Evolutionary conservation across 2,329 filamentous ascomycete genomes (phyloP).

Genomic region (Geosmithia morbida): DNA sequence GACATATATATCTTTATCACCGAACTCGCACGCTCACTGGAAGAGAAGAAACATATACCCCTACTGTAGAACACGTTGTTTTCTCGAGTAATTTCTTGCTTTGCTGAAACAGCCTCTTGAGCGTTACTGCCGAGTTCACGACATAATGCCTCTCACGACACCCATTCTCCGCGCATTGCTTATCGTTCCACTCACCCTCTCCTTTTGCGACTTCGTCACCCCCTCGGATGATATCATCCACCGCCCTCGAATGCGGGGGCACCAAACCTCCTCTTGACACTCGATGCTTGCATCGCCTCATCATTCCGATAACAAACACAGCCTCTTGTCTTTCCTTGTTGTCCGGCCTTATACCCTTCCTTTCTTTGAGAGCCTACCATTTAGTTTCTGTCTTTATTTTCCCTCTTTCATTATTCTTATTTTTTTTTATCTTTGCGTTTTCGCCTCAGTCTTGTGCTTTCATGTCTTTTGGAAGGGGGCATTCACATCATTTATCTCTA

Average conservation of each 20-base stretch:
- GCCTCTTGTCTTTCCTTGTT: background rate
- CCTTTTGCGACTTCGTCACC: background rate
- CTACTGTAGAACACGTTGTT: background rate
- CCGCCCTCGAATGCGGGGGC: no score
- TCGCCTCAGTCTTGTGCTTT: background rate
- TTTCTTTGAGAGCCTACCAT: slow-evolving; percentile 10
- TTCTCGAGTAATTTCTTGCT: slow-evolving; percentile 4
- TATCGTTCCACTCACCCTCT: background rate
- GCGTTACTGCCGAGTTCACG: slow-evolving; percentile 11
- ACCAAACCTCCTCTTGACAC: no score
- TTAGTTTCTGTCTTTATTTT: slow-evolving; percentile 30
- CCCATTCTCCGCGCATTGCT: slow-evolving; percentile 2
- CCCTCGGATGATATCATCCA: background rate
- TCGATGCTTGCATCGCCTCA: no score
- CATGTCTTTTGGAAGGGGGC: background rate
- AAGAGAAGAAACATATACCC: background rate
- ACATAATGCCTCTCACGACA: slow-evolving; percentile 19
- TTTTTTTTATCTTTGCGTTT: background rate
- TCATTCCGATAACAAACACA: no score
- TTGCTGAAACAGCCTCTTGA: background rate
- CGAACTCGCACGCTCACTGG: background rate
- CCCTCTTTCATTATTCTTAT: no score
- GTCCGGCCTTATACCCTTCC: background rate
- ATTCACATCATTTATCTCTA: slow-evolving; percentile 2
- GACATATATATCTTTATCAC: background rate